Evolutionary conservation across 2,329 filamentous ascomycete species (phyloP).

Genomic region (Scolecobasidium constrictum): DNA sequence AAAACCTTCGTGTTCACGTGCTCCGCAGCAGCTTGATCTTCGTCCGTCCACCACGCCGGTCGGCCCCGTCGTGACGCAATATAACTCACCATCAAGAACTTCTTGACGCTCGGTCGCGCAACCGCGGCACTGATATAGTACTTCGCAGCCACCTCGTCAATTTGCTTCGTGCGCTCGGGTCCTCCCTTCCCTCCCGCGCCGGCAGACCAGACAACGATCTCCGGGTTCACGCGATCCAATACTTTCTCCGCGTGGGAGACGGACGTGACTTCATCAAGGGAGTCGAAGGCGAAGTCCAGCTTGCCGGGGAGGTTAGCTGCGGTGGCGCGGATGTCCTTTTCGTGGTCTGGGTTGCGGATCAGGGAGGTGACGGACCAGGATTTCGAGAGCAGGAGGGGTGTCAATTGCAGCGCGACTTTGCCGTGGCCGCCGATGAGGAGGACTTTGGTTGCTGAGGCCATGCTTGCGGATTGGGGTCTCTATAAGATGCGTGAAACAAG

Average conservation of each 20-base stretch:
- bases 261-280: slow-evolving; percentile 58
- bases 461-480: too few species aligned
- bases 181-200: slow-evolving; percentile 48
- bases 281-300: slow-evolving; percentile 58
- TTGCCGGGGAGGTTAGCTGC: slow-evolving; percentile 49
- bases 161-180: slow-evolving; percentile 35
- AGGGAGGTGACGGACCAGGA: slow-evolving; percentile 70
- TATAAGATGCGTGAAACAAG: too few species aligned
- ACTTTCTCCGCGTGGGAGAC: slow-evolving; percentile 51
- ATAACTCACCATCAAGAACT: slow-evolving; percentile 46
- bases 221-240: slow-evolving; percentile 48
- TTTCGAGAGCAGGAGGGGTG: slow-evolving; percentile 61
- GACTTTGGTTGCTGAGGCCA: slow-evolving; percentile 35
- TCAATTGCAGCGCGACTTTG: slow-evolving; percentile 64
- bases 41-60: slow-evolving; percentile 40
- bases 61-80: slow-evolving; percentile 37
- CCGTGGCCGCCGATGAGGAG: slow-evolving; percentile 75
- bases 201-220: slow-evolving; percentile 60
- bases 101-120: slow-evolving; percentile 33
- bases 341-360: slow-evolving; percentile 62
- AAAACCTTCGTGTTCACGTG: slow-evolving; percentile 38
- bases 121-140: slow-evolving; percentile 40
- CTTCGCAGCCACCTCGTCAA: slow-evolving; percentile 45
- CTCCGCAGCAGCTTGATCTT: slow-evolving; percentile 29
- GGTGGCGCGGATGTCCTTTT: slow-evolving; percentile 50